Base-by-base conservation (phyloP, 306 rosid genomes). In the Cucurbita argyrosperma region DNA sequence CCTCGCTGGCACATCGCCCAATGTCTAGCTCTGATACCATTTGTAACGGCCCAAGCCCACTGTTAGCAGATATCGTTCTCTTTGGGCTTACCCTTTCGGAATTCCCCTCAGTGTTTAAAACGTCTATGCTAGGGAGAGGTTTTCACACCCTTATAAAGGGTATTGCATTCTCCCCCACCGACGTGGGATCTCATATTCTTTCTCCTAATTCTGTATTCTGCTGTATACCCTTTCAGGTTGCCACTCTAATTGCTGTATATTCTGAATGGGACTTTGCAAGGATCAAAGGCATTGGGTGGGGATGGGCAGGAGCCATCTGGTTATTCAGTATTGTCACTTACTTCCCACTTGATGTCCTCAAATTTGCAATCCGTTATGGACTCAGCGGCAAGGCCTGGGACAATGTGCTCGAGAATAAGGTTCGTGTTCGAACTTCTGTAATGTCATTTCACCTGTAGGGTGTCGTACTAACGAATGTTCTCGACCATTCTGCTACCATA, bases 241-340 rank as follows among this genome's bases (percentile, higher is more conserved):
- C 98, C 53, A 90, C 98, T 60, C 0, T 76, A 35, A 85, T 92
- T 72, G 91, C 96, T 42, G 96, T 88, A 75, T 92, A 90, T 69
- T 83, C 90, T 40, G 72, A 78, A 7, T 90, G 98, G 98, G 87
- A 68, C 26, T 92, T 92, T 59, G 98, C 98, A 1, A 87, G 84
- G 77, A 87, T 90, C 79, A 12, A 80, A 2, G 98, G 98, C 12
- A 71, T 92, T 75, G 98, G 98, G 1, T 92, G 98, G 98, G 74
- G 74, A 77, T 92, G 98, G 98, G 96, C 96, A 6, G 98, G 90
- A 75, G 84, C 39, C 5, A 92, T 92, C 62, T 92, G 98, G 98
- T 12, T 88, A 53, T 92, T 55, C 79, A 92, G 87, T 76, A 14
- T 92, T 49, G n/a, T 92, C 19, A 90, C 96, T 23, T 92, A 92